Evolutionary conservation across 108 stramenopile species (phyloP).

Genomic region (Poteriospumella lacustris): DNA sequence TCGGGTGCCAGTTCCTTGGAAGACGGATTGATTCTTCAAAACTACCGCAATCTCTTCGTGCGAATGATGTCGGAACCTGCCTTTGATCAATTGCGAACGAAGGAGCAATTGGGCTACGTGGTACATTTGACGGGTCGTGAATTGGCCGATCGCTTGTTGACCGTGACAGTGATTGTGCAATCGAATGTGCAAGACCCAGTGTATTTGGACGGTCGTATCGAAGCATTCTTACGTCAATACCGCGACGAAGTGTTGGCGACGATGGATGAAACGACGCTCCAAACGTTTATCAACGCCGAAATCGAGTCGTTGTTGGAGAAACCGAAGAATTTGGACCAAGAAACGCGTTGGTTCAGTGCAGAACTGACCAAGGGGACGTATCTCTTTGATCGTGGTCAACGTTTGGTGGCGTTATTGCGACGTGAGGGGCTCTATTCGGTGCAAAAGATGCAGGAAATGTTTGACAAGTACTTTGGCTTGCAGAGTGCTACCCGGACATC

Average conservation of each 20-base stretch:
- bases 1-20: too few relatives aligned
- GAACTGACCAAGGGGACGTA: not conserved
- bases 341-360: not conserved
- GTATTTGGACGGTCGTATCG: conserved; percentile 32
- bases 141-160: not conserved
- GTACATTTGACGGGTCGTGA: conserved; percentile 37
- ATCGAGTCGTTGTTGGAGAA: conserved; percentile 29
- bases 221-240: conserved; percentile 32
- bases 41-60: not conserved
- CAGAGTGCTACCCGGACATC: not conserved
- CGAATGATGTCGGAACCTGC: conserved; percentile 57
- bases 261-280: not conserved
- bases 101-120: conserved; percentile 80
- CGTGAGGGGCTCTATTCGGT: not conserved
- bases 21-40: too few relatives aligned
- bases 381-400: not conserved
- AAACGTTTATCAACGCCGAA: conserved; percentile 13
- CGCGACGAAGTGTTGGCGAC: not conserved
- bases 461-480: not conserved
- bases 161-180: conserved; percentile 34
- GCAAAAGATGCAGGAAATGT: not conserved
- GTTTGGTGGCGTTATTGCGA: not conserved
- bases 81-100: conserved; percentile 74
- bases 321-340: conserved; percentile 31
- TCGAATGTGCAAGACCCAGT: not conserved